Evolutionary conservation across 2,329 filamentous ascomycete genomes (phyloP), one percentile per base, ranked within the genome.

Genomic region (Fusarium sp.): DNA sequence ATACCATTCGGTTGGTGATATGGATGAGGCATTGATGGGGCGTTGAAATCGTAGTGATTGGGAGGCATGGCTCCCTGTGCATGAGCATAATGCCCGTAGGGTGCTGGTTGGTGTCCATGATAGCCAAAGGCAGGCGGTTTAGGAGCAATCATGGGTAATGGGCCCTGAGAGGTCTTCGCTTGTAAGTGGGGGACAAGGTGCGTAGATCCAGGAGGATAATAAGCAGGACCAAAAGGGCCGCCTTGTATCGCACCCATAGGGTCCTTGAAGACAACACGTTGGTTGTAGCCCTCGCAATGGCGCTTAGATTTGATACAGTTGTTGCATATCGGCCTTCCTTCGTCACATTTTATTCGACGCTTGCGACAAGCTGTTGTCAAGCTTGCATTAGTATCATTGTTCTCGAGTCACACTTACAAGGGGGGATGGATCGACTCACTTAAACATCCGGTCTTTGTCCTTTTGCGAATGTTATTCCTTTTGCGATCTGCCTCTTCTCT

Each of bases 331-430:
- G 94, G 94, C 56, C 92, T 89, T 78, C 94, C 94, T 82, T 98
- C 96, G 71, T 96, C 96, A 82, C 96, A 99, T 84, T 98, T 99
- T 83, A 99, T 98, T 72, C 96, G 93, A 60, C 96, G 92, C 83
- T 94, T 96, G 73, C 96, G 93, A 84, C 96, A 99, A 66, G 96
- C 93, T 95, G 56, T 59, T 80, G 51, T 69, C 55, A 78, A 59
- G 70, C 67, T 52, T 47, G n/a, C 17, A 57, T 78, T 65, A 78
- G 78, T 68, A 70, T 67, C 61, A 39, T 55, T 51, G 39, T 52
- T 44, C 47, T 38, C 44, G 48, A 36, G n/a, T 45, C 17, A 24
- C 11, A 45, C 28, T 41, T 44, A 39, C 28, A 34, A 52, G 9
- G 44, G 41, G 41, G 38, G 54, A 22, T 39, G 42, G n/a, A 32